A percentile compares a stretch with the other conserved stretches of the same genome.
These are phyloP conservation scores for Phytophthora foliorum DNA, from an alignment of 352 stramenopile genomes.

Conservation along the genomic window DNA sequence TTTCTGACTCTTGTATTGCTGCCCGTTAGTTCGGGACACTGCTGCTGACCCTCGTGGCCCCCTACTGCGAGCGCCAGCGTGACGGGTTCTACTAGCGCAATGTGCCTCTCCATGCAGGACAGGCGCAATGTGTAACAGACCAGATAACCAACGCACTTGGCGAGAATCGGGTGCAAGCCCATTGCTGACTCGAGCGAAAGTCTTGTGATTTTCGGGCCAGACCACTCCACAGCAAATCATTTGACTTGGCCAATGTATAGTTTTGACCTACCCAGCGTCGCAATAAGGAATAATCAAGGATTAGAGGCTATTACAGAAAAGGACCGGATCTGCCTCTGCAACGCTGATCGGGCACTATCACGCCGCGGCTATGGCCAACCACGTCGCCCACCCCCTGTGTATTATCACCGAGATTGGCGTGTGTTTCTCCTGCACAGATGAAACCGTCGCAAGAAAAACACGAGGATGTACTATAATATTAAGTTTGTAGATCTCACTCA, in stretches of 20 bases:
- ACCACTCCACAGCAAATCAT: too few relatives aligned
- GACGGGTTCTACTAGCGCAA: conserved; percentile 40
- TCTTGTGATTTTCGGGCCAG: too few relatives aligned
- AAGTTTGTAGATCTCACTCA: not conserved
- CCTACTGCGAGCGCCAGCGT: conserved; percentile 57
- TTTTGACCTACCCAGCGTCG: too few relatives aligned
- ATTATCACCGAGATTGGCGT: too few relatives aligned
- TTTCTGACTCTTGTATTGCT: too few relatives aligned
- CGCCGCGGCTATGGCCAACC: too few relatives aligned
- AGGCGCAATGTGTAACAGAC: conserved; percentile 39
- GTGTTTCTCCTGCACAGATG: conserved; percentile 11
- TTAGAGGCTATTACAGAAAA: too few relatives aligned
- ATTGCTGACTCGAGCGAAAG: not conserved
- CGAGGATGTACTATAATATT: conserved; percentile 27
- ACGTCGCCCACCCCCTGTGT: too few relatives aligned
- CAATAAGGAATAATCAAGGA: too few relatives aligned
- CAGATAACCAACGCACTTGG: not conserved
- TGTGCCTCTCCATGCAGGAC: conserved; percentile 31
- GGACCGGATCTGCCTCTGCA: too few relatives aligned
- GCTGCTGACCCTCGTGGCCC: conserved; percentile 55
- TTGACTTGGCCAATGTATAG: too few relatives aligned
- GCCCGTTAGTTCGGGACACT: conserved; percentile 68
- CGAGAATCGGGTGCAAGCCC: conserved; percentile 6
- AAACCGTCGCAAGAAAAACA: conserved; percentile 33
- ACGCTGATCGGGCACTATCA: too few relatives aligned